Percentiles rank a stretch among this genome's conserved stretches.
These are phyloP conservation scores for Phialemoniopsis sp. DNA, from an alignment of 2,329 filamentous ascomycete species.

Conservation along the genomic window DNA sequence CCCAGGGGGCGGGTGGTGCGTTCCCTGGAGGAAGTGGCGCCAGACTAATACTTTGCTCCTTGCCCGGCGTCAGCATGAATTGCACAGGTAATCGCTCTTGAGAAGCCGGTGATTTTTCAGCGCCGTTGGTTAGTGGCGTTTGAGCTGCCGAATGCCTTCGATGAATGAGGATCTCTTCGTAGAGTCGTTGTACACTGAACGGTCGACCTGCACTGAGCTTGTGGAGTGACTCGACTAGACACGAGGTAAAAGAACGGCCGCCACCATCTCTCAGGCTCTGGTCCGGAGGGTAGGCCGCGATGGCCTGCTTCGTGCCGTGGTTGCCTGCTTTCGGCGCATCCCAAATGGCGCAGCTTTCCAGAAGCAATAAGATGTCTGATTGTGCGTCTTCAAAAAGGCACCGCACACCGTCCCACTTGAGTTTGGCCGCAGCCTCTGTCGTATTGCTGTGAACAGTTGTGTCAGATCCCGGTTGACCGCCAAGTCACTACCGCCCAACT, in stretches of 20 bases:
- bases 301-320: constrained; percentile 57
- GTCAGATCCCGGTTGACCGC: constrained; percentile 7
- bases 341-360: constrained; percentile 57
- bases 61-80: constrained; percentile 52
- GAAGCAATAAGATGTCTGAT: constrained; percentile 58
- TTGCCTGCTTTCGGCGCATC: constrained; percentile 46
- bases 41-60: constrained; percentile 48
- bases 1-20: constrained; percentile 22
- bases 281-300: constrained; percentile 56
- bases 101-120: constrained; percentile 25
- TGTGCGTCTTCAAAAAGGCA: constrained; percentile 59
- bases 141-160: constrained; percentile 40
- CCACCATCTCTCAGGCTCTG: constrained; percentile 36
- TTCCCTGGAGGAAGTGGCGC: constrained; percentile 35
- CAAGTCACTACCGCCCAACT: constrained; percentile 21
- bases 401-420: constrained; percentile 61
- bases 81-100: constrained; percentile 41
- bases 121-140: constrained; percentile 39
- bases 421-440: constrained; percentile 52
- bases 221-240: constrained; percentile 48
- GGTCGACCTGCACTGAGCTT: constrained; percentile 48
- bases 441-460: constrained; percentile 40
- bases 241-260: constrained; percentile 55
- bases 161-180: constrained; percentile 48
- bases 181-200: constrained; percentile 52